phyloP scores from a whole-genome alignment of 768 basidiomycete genomes.

The Lentinus tigrinus region DNA sequence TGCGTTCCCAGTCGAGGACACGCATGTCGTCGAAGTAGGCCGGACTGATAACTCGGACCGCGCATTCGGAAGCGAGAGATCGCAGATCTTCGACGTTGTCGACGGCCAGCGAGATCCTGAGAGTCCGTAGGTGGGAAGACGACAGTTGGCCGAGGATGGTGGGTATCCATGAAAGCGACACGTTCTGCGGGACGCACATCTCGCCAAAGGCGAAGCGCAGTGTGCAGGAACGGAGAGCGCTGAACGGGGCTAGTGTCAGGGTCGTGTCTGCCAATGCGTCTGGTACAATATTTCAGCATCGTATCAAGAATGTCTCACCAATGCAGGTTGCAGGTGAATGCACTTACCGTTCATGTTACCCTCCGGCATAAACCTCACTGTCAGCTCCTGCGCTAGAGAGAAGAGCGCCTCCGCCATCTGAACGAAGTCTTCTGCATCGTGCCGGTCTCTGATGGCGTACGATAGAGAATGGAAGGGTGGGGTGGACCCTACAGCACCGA shows the following conservation, averaged over 20 bases:
- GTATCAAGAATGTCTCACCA: not conserved
- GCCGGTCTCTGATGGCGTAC: not conserved
- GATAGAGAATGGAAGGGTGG: not conserved
- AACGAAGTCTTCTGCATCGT: not conserved
- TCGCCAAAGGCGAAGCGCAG: conserved; percentile 21
- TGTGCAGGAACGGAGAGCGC: conserved; percentile 16
- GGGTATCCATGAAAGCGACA: conserved; percentile 22
- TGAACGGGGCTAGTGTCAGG: conserved; percentile 15
- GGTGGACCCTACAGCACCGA: not conserved
- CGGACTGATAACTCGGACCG: conserved; percentile 15
- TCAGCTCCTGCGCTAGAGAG: conserved; percentile 2
- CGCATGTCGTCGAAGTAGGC: conserved; percentile 23
- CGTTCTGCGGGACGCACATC: conserved; percentile 26
- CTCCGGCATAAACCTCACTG: not conserved
- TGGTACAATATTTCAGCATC: not conserved
- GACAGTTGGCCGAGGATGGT: conserved; percentile 18
- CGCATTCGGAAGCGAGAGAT: conserved; percentile 25
- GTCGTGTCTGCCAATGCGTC: not conserved
- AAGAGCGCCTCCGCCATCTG: not conserved
- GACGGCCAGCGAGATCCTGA: conserved; percentile 20
- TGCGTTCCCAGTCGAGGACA: conserved; percentile 20
- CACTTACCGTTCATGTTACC: conserved; percentile 6
- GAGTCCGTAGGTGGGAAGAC: conserved; percentile 14
- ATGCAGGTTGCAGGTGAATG: too few species aligned
- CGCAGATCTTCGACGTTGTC: conserved; percentile 24